Evolutionary conservation across 257 asterid species (phyloP), one percentile per base, ranked within the genome.

Genomic region (Anisodus tanguticus): DNA sequence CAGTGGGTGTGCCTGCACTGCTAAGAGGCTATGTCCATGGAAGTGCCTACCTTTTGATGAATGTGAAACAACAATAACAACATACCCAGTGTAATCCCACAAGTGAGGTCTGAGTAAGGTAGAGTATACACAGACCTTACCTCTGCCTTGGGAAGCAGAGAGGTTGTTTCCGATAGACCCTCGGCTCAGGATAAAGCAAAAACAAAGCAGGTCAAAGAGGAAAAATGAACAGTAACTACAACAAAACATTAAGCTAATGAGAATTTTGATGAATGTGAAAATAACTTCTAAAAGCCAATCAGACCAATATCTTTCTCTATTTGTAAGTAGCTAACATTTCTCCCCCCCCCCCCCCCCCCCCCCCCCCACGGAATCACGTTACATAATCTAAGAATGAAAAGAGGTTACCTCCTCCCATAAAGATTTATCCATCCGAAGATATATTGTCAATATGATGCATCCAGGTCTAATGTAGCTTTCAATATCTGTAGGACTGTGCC

Each of bases 391-490:
- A 55, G 6, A 81, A 64, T 71, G 77, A 84, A 74, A 55, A 68
- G 84, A 84, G 67, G 81, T 71, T 86, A 95, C 99, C 93, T 91
- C 93, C 74, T 93, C 97, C 99, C 99, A 95, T 62, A 82, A 83
- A 76, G 93, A 86, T 79, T 89, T 85, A 81, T 93, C 97, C 98
- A 95, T 95, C 13, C 95, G 91, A 67, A 91, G 54, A 85, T 95
- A 95, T 87, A 95, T 89, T 13, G 98, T 94, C 83, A 95, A 87
- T 84, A 94, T 86, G 88, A 95, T 85, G 86, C 98, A 95, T 86
- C 99, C 99, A 86, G 99, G 99, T 81, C 95, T 88, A 87, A 94
- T 95, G 89, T 94, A 92, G 94, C 99, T 93, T 87, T 95, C 99
- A 63, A 95, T 92, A 69, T 95, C 99, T 26, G 96, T 93, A 49